Base-by-base conservation (phyloP, 73 alveolate species). In the Symbiodinium pilosum region DNA sequence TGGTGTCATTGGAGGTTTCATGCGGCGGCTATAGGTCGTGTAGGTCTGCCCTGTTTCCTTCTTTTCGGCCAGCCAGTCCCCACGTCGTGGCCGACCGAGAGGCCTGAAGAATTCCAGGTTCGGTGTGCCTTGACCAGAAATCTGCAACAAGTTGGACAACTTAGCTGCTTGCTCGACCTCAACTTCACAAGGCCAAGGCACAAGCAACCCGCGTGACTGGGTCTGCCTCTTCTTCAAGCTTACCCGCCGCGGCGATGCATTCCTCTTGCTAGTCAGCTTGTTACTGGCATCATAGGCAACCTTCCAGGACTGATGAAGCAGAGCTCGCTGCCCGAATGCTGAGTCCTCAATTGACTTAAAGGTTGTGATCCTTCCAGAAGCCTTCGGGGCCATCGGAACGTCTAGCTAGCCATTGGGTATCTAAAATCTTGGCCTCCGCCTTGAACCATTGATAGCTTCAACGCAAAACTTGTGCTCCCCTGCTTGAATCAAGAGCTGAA, bases 1-100 rank as follows among this genome's bases (percentile, higher is more conserved):
- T 9, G 95, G 95, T 12, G 95, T 88, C 86, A 88, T 39, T 11
- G 95, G 95, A 5, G 95, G 95, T 73, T 88, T 88, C 95, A 88
- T 88, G 42, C 97, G 97, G 34, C 97, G 88, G 43, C 52, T 83
- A 81, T 91, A 91, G 54, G 97, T 71, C 87, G 54, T 68, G 59
- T 71, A 68, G 42, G 89, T 91, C 88, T 91, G 97, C 28, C 97
- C 97, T 16, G 84, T 56, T 83, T 91, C 97, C 87, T 88, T 88
- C 44, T 88, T 81, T 47, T 88, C 95, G 14, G 95, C 86, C 87
- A 88, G 47, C 95, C 95, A 88, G 34, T 88, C 95, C 44, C 95
- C 95, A 7, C 86, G 86, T 26, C 86, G 86, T 0, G 95, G 95
- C 47, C 39, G 24, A 14, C 95, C 95, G 47, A 88, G 84, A 8